These are phyloP conservation scores for Tylopilus rubrobrunneus DNA, from an alignment of 768 basidiomycete species.

Conservation along the genomic window DNA sequence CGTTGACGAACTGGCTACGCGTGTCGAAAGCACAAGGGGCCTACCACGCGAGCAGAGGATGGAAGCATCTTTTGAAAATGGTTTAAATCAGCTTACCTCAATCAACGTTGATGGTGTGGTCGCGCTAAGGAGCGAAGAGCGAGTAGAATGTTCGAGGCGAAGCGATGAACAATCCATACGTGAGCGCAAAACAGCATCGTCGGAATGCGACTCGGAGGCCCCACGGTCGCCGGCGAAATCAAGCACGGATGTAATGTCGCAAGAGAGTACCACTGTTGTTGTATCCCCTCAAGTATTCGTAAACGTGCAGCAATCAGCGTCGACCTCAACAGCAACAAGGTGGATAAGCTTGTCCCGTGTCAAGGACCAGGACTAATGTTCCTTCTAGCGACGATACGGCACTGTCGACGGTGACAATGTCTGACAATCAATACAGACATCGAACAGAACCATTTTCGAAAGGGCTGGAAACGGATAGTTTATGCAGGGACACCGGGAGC, in stretches of 20 bases:
- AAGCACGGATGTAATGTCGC: background rate
- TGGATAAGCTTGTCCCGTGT: constrained; percentile 2
- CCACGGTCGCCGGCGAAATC: background rate
- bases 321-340: background rate
- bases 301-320: background rate
- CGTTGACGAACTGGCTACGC: background rate
- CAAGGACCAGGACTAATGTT: background rate
- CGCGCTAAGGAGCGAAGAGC: background rate
- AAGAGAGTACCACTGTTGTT: background rate
- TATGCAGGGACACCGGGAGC: background rate
- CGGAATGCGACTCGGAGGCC: background rate
- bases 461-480: background rate
- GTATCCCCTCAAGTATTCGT: constrained; percentile 2
- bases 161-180: background rate
- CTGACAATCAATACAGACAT: background rate
- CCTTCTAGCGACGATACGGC: background rate
- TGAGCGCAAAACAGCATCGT: background rate
- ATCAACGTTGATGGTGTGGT: background rate
- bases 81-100: background rate
- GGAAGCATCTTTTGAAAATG: background rate
- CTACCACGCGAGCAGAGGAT: background rate
- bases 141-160: background rate
- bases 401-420: background rate
- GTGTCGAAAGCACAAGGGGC: background rate
- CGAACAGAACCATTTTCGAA: background rate